Base-by-base conservation (phyloP, 202 grass and related monocot genomes). In the Setaria italica region DNA sequence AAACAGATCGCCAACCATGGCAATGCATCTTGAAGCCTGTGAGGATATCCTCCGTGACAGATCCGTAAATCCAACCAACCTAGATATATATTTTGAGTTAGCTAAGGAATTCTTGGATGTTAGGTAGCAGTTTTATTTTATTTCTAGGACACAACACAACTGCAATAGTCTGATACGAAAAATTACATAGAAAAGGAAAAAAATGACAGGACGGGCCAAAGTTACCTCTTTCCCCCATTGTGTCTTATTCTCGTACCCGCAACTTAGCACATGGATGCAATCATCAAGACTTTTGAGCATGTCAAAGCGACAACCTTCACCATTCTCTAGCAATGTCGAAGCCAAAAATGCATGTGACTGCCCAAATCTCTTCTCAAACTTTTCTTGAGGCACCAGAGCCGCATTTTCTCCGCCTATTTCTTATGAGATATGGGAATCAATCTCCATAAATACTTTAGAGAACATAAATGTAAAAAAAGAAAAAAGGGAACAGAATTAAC, bases 21-120 rank as follows among this genome's bases (percentile, higher is more conserved):
- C 88, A 90, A 43, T 91, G 89, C 90, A 92, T 92, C 74, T 89
- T 92, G 74, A 92, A 87, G 57, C 90, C 84, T 1, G 87, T 92
- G 51, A 92, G 90, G 47, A 92, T 92, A 63, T 92, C 90, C 58
- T 83, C 80, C 39, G 80, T 83, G 69, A 83, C 69, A 83, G 80
- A 83, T 39, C 80, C 80, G 1, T 89, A 92, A 59, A 92, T 92
- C 90, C 90, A 92, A 71, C 90, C 90, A 89, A 92, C 85, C 90
- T 92, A 83, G 29, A 19, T 47, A 74, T 63, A 74, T 62, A 39
- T 70, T 9, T 73, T 16, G 43, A 62, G 68, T 82, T 72, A 82
- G 80, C 11, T 62, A 73, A 73, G 34, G 42, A 8, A 49, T 66
- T 60, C 25, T 60, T 82, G 37, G 67, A 60, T 71, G 39, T 33